Evolutionary conservation across 306 rosid genomes (phyloP).

Genomic region (Vigna radiata): DNA sequence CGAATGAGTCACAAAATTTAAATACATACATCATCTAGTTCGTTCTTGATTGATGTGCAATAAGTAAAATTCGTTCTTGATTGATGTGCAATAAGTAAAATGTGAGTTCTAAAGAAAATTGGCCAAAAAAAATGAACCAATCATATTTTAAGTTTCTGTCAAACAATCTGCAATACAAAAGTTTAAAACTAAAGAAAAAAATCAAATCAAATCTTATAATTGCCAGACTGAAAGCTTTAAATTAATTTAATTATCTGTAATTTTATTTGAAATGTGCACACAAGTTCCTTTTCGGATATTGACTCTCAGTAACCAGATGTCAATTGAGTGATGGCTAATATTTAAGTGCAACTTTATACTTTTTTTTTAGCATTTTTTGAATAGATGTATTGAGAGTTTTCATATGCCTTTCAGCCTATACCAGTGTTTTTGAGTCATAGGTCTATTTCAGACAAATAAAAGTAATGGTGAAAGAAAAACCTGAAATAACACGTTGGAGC

Average conservation of each 20-base stretch:
- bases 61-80: neutral
- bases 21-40: neutral
- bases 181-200: neutral
- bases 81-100: neutral
- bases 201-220: neutral
- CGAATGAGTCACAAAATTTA: no score
- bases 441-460: neutral
- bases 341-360: neutral
- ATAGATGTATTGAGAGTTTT: no score
- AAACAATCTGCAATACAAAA: neutral
- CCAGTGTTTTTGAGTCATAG: neutral
- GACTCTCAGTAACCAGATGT: neutral
- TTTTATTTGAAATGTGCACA: neutral
- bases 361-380: no score
- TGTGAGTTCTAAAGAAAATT: neutral
- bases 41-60: neutral
- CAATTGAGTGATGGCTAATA: neutral
- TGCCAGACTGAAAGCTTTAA: neutral
- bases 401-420: neutral
- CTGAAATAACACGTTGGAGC: constrained; percentile 80
- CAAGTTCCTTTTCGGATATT: neutral
- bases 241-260: neutral
- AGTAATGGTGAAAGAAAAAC: constrained; percentile 34
- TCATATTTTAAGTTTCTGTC: neutral
- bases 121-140: neutral